Conservation (phyloP, 345 rosid species). For the Salix suchowensis region DNA sequence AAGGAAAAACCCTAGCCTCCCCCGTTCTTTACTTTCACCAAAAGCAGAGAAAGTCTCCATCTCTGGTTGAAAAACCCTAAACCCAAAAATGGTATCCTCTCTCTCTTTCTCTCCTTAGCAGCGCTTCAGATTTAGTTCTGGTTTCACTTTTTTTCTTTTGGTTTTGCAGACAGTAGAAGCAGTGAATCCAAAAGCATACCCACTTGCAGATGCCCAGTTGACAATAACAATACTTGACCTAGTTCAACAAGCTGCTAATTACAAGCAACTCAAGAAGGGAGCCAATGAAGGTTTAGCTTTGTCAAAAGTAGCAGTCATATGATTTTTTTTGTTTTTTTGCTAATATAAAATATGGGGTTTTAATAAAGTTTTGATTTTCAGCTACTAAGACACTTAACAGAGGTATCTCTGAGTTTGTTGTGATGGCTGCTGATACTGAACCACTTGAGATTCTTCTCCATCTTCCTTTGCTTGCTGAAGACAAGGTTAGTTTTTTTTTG, state of each 20-base stretch:
- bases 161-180: conserved; percentile 43
- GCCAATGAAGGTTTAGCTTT: conserved; percentile 73
- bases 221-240: conserved; percentile 78
- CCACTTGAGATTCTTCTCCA: conserved; percentile 92
- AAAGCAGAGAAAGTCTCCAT: neutral
- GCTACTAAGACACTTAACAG: conserved; percentile 95
- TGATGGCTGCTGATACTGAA: conserved; percentile 42
- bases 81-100: neutral
- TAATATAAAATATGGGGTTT: neutral
- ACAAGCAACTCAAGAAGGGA: conserved; percentile 98
- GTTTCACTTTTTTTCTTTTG: neutral
- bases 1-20: conserved; percentile 8
- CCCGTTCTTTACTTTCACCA: neutral
- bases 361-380: conserved; percentile 12
- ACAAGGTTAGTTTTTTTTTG: conserved; percentile 42
- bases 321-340: neutral
- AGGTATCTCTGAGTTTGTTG: conserved; percentile 91
- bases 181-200: conserved; percentile 87
- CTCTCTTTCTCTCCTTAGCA: neutral
- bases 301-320: neutral
- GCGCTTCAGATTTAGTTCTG: neutral
- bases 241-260: conserved; percentile 88
- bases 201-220: conserved; percentile 76
- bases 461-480: conserved; percentile 71
- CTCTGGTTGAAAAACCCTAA: neutral